phyloP scores from a whole-genome alignment of 1,284 basidiomycete species.

The Xerocomus nothofagi region DNA sequence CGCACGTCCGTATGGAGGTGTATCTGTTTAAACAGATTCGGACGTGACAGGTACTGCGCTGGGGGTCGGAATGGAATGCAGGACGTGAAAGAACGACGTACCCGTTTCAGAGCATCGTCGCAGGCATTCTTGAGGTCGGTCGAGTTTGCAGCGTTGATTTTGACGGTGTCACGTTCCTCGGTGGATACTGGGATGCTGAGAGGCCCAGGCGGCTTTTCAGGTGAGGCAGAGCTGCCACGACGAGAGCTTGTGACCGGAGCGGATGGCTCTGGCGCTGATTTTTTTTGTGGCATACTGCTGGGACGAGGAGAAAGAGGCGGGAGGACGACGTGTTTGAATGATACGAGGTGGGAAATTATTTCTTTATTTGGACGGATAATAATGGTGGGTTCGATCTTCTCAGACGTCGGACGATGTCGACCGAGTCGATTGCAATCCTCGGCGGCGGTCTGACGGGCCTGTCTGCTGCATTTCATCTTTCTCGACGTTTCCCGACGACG shows the following conservation, averaged over 20 bases:
- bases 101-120: conserved; percentile 88
- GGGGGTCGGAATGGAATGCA: conserved; percentile 7
- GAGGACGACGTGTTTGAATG: conserved; percentile 30
- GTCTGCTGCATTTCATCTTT: conserved; percentile 77
- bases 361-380: conserved; percentile 9
- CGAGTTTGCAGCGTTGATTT: conserved; percentile 81
- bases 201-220: conserved; percentile 51
- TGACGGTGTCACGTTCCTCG: conserved; percentile 63
- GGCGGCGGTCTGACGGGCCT: conserved; percentile 85
- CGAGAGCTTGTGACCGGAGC: conserved; percentile 19
- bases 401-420: too few species aligned
- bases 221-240: conserved; percentile 37
- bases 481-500: conserved; percentile 59
- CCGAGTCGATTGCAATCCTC: conserved; percentile 60
- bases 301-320: conserved; percentile 1
- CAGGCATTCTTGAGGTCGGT: conserved; percentile 87
- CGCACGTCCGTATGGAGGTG: conserved; percentile 85
- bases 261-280: conserved; percentile 15
- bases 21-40: conserved; percentile 82
- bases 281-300: conserved; percentile 24
- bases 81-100: conserved; percentile 42
- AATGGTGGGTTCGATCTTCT: too few species aligned
- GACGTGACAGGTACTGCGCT: conserved; percentile 71
- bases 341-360: conserved; percentile 26
- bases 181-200: conserved; percentile 47